Base-by-base conservation (phyloP, 495 filamentous ascomycete genomes). In the Penicillium samsonianum region DNA sequence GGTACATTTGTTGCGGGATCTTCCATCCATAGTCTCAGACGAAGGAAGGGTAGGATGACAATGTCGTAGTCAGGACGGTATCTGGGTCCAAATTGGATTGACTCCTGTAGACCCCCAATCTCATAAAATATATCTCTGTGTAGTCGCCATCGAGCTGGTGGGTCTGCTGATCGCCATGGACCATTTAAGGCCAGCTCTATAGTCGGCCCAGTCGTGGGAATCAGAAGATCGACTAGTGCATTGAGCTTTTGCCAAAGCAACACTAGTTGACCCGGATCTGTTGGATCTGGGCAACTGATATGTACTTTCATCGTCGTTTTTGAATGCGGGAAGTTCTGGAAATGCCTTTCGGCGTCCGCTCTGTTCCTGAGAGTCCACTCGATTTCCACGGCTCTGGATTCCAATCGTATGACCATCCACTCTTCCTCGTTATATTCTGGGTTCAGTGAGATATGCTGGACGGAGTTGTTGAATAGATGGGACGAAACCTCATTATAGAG, bases 401-500 rank as follows among this genome's bases (percentile, higher is more conserved):
- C 6, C 6, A 50, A 12, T 14, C 5, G 12, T 10, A 50, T 25
- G 12, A 1, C 3, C 48, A 50, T 37, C 48, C 48, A 38, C 1
- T 17, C 9, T 9, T 25, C 6, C 5, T 9, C 8, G 12, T 25
- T 10, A 17, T 50, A n/a, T 26, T 1, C 20, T 10, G 19, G 19
- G 11, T 26, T 37, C 11, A 50, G 3, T 10, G 6, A 7, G 4
- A 50, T 25, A 12, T 2, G 0, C 9, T 48, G n/a, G n/a, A 10
- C 30, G 28, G 8, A 12, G 26, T 50, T 37, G 2, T 25, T 7
- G 11, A 37, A 50, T 33, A 50, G 20, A 25, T 50, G 48, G 4
- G 33, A 35, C 3, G 48, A 50, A 10, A 50, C 25, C 48, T 50
- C 48, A 17, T 25, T 50, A 5, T 37, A 50, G 7, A 50, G 48